phyloP scores from a whole-genome alignment of 176 grass and related monocot genomes.

The Coix lacrymajobi region DNA sequence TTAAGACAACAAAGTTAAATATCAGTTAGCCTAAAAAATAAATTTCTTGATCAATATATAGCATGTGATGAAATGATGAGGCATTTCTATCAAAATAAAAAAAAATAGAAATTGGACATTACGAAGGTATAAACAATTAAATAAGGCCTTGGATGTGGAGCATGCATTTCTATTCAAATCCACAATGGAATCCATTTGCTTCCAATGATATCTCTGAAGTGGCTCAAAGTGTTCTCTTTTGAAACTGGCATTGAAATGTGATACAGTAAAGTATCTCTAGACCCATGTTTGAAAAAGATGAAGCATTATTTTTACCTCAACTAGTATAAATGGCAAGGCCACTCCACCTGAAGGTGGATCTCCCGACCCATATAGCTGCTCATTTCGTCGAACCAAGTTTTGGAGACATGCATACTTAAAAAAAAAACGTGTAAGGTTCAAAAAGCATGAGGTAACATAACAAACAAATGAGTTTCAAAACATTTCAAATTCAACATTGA shows the following conservation, averaged over 20 bases:
- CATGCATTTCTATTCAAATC: slow-evolving; percentile 2
- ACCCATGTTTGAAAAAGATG: background rate
- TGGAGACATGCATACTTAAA: slow-evolving; percentile 70
- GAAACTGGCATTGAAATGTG: background rate
- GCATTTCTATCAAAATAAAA: background rate
- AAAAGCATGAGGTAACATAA: background rate
- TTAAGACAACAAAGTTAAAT: background rate
- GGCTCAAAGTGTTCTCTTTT: background rate
- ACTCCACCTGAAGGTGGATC: slow-evolving; percentile 83
- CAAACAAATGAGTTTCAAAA: background rate
- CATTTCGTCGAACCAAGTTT: slow-evolving; percentile 85
- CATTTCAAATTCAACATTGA: slow-evolving; percentile 16
- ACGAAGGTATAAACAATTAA: background rate
- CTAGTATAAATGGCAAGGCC: slow-evolving; percentile 95
- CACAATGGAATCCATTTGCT: background rate
- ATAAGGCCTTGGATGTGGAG: background rate
- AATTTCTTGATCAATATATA: background rate
- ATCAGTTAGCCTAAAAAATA: background rate
- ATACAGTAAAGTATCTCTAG: background rate
- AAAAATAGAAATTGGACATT: background rate
- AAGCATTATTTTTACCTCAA: slow-evolving; percentile 58
- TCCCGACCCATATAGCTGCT: slow-evolving; percentile 72
- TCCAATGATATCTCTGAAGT: background rate
- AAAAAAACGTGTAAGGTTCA: slow-evolving; percentile 4
- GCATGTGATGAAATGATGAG: background rate